Base-by-base conservation (phyloP, 140 eudicot species). In the Flaveria floridana region DNA sequence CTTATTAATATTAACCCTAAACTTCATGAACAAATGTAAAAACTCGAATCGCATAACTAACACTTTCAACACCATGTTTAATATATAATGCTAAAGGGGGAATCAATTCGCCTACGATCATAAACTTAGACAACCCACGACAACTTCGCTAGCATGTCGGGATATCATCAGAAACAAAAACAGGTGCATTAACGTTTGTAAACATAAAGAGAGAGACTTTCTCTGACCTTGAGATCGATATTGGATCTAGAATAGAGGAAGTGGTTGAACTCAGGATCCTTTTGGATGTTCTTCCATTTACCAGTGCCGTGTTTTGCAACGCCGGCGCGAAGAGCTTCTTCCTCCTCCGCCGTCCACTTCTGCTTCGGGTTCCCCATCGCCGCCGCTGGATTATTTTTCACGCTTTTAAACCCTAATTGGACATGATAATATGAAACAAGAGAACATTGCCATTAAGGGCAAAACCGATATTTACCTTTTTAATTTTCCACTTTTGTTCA, bases 321-420 rank as follows among this genome's bases (percentile, higher is more conserved):
- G 47, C 97, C 97, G 56, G 93, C 94, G 14, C 94, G 88, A 11
- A 91, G 84, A 1, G 97, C 97, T 66, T 88, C 94, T 82, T 91
- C 97, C 71, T 91, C 97, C 70, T 89, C 97, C 48, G 89, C 21
- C 28, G 96, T 91, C 97, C 97, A 91, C 72, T 89, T 91, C 73
- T 89, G 96, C 88, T 91, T 91, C 2, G 96, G 97, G 57, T 89
- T 85, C 23, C 97, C 96, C 97, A 91, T 91, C 74, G 48, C 67
- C 66, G 76, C 44, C 20, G 44, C 15, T 6, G 21, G 37, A 48
- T 26, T 28, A 47, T 2, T 63, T 62, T 61, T 63, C 46, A 25
- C 16, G 71, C 37, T 64, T 58, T 63, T 18, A 65, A 75, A 65
- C 79, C 79, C 72, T 64, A 42, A 68, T 47, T 64, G 41, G 41